phyloP scores from a whole-genome alignment of 2,329 filamentous ascomycete genomes.

The Lasiodiplodia citricola region DNA sequence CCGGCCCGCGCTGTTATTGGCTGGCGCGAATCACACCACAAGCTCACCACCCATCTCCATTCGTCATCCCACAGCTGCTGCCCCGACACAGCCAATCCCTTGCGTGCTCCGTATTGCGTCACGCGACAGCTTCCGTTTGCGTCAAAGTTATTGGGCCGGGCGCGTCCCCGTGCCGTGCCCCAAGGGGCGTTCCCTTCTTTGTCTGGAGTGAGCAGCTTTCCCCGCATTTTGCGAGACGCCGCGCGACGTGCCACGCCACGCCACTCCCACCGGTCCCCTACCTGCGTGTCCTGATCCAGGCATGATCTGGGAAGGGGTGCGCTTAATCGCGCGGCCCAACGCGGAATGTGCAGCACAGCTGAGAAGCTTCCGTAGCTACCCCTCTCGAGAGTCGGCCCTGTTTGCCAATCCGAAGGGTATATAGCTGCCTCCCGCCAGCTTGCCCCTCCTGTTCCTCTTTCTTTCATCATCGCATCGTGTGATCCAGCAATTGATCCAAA shows the following conservation, averaged over 20 bases:
- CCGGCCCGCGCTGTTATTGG: constrained; percentile 5
- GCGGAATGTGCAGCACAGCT: constrained; percentile 7
- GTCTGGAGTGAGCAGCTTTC: constrained; percentile 9
- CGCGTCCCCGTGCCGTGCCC: background rate
- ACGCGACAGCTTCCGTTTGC: constrained; percentile 21
- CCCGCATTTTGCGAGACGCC: constrained; percentile 1
- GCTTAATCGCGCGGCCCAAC: constrained; percentile 18
- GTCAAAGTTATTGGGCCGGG: background rate
- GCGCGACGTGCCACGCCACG: background rate
- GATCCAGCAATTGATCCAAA: constrained; percentile 5
- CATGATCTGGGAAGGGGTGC: constrained; percentile 13
- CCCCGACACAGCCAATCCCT: background rate
- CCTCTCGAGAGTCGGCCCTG: constrained; percentile 16
- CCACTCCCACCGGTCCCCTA: background rate
- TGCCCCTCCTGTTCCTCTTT: background rate
- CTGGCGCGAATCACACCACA: constrained; percentile 14
- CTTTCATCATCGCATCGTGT: constrained; percentile 9
- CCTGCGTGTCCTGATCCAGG: constrained; percentile 12
- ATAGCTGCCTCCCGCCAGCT: background rate
- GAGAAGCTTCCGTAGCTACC: background rate
- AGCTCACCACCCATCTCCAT: constrained; percentile 13
- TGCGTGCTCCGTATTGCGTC: constrained; percentile 7
- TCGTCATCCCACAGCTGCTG: background rate
- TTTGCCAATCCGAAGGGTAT: background rate
- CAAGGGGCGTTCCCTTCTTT: background rate